A percentile compares a stretch with the other conserved stretches of the same genome.
Conservation (phyloP, 306 rosid genomes). For the Urtica urens region DNA sequence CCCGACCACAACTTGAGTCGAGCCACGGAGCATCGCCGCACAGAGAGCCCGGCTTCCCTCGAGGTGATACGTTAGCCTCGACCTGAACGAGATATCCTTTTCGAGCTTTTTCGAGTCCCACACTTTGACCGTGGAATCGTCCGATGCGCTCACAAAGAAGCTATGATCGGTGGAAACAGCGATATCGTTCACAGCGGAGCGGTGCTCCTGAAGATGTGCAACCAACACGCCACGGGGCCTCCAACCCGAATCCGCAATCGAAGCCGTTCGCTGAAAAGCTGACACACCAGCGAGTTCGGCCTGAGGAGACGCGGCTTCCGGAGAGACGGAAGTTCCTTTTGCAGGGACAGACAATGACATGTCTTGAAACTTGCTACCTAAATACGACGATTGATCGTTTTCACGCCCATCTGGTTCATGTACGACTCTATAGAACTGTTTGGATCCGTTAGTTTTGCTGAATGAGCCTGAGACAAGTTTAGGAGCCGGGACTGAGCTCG, state of each 20-base stretch:
- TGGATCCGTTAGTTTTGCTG: slow-evolving; percentile 62
- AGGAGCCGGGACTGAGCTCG: slow-evolving; percentile 88
- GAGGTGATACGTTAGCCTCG: slow-evolving; percentile 85
- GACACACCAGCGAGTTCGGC: slow-evolving; percentile 57
- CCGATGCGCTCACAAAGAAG: slow-evolving; percentile 87
- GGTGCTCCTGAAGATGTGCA: slow-evolving; percentile 98
- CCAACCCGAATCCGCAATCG: slow-evolving; percentile 89
- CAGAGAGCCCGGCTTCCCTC: slow-evolving; percentile 90
- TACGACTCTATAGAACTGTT: slow-evolving; percentile 90
- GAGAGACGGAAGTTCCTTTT: slow-evolving; percentile 41
- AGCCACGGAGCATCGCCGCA: slow-evolving; percentile 70
- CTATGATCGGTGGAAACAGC: slow-evolving; percentile 85
- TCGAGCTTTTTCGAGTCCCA: slow-evolving; percentile 94
- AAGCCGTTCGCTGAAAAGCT: slow-evolving; percentile 46
- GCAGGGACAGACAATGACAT: slow-evolving; percentile 39
- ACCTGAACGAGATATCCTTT: slow-evolving; percentile 95
- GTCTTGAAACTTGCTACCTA: slow-evolving; percentile 56
- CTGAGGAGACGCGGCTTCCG: slow-evolving; percentile 48
- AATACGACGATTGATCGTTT: slow-evolving; percentile 50
- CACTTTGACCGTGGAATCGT: slow-evolving; percentile 89
- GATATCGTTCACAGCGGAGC: slow-evolving; percentile 78
- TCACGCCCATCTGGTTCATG: slow-evolving; percentile 96
- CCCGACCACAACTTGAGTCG: slow-evolving; percentile 84
- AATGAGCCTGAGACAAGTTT: slow-evolving; percentile 83
- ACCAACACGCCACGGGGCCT: slow-evolving; percentile 91